Percentiles rank a stretch among this genome's conserved stretches.
Evolutionary conservation across 352 stramenopile species (phyloP).

Genomic region (Pythium oligandrum): DNA sequence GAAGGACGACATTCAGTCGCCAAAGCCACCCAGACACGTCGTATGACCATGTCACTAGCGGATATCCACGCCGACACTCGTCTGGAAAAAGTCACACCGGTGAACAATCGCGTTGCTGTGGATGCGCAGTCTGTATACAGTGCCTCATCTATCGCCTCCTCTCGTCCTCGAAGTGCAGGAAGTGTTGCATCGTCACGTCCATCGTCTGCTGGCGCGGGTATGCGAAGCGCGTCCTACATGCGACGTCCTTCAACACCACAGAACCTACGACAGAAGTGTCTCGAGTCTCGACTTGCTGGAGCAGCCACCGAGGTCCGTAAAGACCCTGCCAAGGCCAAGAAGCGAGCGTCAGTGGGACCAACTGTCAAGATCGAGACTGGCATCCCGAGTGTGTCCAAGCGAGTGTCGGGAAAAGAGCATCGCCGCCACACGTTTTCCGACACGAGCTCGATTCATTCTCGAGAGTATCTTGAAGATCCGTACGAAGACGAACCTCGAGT

Average conservation of each 20-base stretch:
- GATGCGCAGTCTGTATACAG: slow-evolving; percentile 7
- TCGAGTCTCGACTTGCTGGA: slow-evolving; percentile 39
- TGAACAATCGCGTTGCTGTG: background rate
- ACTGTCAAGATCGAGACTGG: slow-evolving; percentile 4
- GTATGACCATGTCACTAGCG: slow-evolving; percentile 28
- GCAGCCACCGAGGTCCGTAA: slow-evolving; percentile 13
- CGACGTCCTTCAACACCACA: slow-evolving; percentile 50
- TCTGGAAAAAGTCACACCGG: slow-evolving; percentile 11
- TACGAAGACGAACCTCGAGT: slow-evolving; percentile 32
- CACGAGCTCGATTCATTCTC: slow-evolving; percentile 9
- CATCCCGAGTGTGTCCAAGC: background rate
- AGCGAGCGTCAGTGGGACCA: slow-evolving; percentile 18
- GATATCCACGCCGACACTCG: slow-evolving; percentile 26
- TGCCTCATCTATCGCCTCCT: slow-evolving; percentile 3
- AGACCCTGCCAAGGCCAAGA: slow-evolving; percentile 25
- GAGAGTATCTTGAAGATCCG: slow-evolving; percentile 6
- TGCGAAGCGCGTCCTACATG: slow-evolving; percentile 57
- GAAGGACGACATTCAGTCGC: slow-evolving; percentile 15
- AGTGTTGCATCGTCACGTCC: slow-evolving; percentile 33
- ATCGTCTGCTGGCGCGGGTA: slow-evolving; percentile 11
- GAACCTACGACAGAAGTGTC: slow-evolving; percentile 61
- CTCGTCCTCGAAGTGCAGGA: slow-evolving; percentile 46
- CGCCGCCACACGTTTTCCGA: slow-evolving; percentile 42
- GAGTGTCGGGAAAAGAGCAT: slow-evolving; percentile 10
- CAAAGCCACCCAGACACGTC: slow-evolving; percentile 20